Conservation (phyloP, 2,329 filamentous ascomycete species). For the Trichoderma sp. region DNA sequence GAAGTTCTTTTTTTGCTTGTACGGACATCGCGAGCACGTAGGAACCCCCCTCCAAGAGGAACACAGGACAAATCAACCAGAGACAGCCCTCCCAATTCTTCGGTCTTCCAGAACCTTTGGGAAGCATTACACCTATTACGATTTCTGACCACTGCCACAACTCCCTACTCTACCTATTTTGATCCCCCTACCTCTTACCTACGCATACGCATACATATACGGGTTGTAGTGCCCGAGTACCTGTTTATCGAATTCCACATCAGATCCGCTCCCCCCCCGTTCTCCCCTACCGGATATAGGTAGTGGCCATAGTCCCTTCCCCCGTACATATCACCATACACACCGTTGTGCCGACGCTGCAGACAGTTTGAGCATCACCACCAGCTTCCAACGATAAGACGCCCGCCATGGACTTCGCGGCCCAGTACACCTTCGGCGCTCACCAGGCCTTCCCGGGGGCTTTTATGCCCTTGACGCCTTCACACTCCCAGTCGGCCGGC, state of each 20-base stretch:
- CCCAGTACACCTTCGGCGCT: conserved; percentile 49
- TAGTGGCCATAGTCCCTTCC: not conserved
- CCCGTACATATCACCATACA: conserved; percentile 15
- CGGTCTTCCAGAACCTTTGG: not conserved
- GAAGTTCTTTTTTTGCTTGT: not conserved
- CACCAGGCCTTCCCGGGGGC: conserved; percentile 53
- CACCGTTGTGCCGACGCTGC: not conserved
- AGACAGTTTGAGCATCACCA: not conserved
- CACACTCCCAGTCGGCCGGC: conserved; percentile 56
- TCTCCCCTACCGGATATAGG: conserved; percentile 1
- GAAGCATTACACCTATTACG: not conserved
- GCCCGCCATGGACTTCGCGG: conserved; percentile 54
- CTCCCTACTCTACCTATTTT: too few species aligned
- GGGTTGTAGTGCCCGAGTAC: conserved; percentile 3
- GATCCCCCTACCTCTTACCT: not conserved
- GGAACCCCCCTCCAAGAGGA: not conserved
- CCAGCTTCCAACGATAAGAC: not conserved
- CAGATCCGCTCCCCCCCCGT: conserved; percentile 6
- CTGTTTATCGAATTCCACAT: not conserved
- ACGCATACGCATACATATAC: not conserved
- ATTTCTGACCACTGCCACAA: not conserved
- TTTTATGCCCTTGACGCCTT: conserved; percentile 60
- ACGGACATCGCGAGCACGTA: conserved; percentile 10
- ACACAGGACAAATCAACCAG: not conserved
- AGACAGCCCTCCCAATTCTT: not conserved